phyloP scores from a whole-genome alignment of 257 asterid species.

The Dorcoceras hygrometricum region DNA sequence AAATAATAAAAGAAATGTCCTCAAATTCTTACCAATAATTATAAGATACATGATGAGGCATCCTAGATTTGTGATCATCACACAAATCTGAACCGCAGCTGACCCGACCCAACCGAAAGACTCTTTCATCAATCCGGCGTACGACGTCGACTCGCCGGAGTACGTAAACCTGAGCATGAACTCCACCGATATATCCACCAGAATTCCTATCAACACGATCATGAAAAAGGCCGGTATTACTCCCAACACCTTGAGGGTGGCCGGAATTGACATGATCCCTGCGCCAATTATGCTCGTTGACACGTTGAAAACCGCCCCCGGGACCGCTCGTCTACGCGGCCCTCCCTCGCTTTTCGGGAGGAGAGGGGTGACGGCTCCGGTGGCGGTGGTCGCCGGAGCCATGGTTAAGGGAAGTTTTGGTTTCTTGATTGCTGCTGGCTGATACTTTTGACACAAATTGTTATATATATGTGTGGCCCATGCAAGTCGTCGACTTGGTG shows the following conservation, averaged over 20 bases:
- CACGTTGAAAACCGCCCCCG: constrained; percentile 86
- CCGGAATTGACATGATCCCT: constrained; percentile 96
- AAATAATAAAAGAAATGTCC: too few relatives aligned
- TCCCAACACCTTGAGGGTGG: constrained; percentile 84
- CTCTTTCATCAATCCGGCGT: constrained; percentile 86
- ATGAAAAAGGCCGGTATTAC: constrained; percentile 66
- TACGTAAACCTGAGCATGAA: constrained; percentile 80
- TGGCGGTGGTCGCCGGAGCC: constrained; percentile 50
- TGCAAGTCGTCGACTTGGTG: too few relatives aligned
- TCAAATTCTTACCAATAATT: constrained; percentile 56
- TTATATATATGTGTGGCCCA: too few relatives aligned
- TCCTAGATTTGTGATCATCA: constrained; percentile 81
- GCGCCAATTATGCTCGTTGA: constrained; percentile 94
- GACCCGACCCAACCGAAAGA: constrained; percentile 75
- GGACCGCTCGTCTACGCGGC: constrained; percentile 27
- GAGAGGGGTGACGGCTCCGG: constrained; percentile 59
- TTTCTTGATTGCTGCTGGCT: background rate
- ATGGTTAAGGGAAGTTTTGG: constrained; percentile 25
- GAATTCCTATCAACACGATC: constrained; percentile 51
- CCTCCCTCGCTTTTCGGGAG: constrained; percentile 33
- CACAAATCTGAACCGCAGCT: constrained; percentile 66
- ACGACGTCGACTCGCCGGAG: constrained; percentile 71
- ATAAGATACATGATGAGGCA: constrained; percentile 89
- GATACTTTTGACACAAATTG: background rate
- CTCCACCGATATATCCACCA: constrained; percentile 83